phyloP scores from a whole-genome alignment of 257 asterid genomes.

The Nicotiana undulata region DNA sequence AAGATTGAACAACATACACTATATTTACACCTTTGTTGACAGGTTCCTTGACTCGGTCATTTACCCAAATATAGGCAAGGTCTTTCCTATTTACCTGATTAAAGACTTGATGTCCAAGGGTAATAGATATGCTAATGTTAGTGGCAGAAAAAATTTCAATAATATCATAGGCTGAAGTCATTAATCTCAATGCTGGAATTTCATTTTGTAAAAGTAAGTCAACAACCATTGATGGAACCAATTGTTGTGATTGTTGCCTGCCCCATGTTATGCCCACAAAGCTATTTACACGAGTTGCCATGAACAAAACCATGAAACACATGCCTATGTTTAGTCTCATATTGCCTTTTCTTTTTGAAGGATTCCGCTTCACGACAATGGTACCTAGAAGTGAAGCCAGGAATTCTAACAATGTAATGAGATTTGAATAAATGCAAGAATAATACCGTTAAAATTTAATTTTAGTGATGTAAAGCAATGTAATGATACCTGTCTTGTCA shows the following conservation, averaged over 20 bases:
- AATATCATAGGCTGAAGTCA: neutral
- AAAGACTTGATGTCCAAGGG: neutral
- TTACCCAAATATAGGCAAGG: neutral
- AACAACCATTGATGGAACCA: slow-evolving; percentile 37
- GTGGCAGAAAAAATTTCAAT: neutral
- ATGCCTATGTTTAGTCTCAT: neutral
- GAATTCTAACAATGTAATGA: too few species aligned
- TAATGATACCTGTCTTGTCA: too few species aligned
- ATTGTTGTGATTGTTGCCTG: slow-evolving; percentile 17
- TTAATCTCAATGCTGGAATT: slow-evolving; percentile 12
- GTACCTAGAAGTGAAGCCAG: too few species aligned
- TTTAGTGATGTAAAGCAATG: too few species aligned
- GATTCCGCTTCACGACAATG: too few species aligned
- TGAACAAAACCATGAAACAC: neutral
- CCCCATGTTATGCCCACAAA: slow-evolving; percentile 31
- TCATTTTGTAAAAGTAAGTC: slow-evolving; percentile 23
- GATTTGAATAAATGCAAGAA: too few species aligned
- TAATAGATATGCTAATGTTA: neutral
- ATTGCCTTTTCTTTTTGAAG: neutral
- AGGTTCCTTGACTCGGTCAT: neutral
- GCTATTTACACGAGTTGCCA: neutral
- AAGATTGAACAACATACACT: neutral
- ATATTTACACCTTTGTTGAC: neutral
- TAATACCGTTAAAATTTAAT: too few species aligned
- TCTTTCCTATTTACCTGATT: neutral